Evolutionary conservation across 371 early-diverging fungal species (phyloP), one percentile per base, ranked within the genome.

Genomic region (Mortierella sp.): DNA sequence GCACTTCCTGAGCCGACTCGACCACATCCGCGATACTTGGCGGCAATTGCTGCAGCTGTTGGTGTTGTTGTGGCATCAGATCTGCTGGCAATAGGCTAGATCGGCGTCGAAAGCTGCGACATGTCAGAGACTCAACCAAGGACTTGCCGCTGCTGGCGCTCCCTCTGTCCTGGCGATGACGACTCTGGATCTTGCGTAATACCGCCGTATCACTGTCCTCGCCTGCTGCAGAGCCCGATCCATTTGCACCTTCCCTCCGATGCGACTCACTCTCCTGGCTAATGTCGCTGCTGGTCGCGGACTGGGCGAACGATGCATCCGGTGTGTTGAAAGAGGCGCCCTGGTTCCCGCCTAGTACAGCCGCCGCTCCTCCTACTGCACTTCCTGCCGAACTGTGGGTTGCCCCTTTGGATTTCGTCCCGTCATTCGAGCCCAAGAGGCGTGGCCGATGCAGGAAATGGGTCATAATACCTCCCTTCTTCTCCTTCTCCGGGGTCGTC

Each of bases 401-500:
- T n/a, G 43, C 31, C 26, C 24, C 66, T 14, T 41, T 22, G 47
- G 29, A 43, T 19, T 53, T 68, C 14, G 68, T 4, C 9, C 40
- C 44, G 44, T 79, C 80, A 47, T 64, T 79, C 10, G 65, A 34
- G 14, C 71, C 67, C 41, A 75, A 26, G 19, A 74, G 64, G 48
- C 72, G 66, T 10, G 73, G 73, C 44, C 80, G 64, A 11, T 44
- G 69, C 64, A 68, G 39, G 31, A 80, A 80, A 26, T 80, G 65
- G 16, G 47, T 65, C 44, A 80, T 76, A 5, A 80, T 64, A 29
- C 80, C 76, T n/a, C 73, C 53, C 26, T 52, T 72, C 47, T 31
- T 68, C 26, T 63, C 65, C 55, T 53, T 77, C 48, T 75, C 76
- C 24, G 16, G 37, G 9, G 22, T 37, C 9, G 22, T 19, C 61